Evolutionary conservation across 2,329 filamentous ascomycete species (phyloP).

Genomic region (Colletotrichum destructivum): DNA sequence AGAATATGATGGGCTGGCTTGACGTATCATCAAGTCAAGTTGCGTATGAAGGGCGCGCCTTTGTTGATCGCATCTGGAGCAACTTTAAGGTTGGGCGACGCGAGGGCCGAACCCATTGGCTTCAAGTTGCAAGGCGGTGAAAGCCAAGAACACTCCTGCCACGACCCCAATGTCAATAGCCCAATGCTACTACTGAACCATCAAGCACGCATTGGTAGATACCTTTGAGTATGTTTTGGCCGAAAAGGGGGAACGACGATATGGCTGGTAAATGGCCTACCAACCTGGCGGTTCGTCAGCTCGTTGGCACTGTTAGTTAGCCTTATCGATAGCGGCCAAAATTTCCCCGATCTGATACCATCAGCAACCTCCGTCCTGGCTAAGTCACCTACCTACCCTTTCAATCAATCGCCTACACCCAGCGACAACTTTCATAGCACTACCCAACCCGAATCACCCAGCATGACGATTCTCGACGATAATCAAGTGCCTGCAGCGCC

Average conservation of each 20-base stretch:
- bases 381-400: background rate
- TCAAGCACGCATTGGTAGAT: too few relatives aligned
- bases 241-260: background rate
- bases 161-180: too few relatives aligned
- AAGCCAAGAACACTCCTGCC: background rate
- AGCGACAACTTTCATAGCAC: slow-evolving; percentile 12
- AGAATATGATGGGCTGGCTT: background rate
- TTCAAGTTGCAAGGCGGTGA: background rate
- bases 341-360: slow-evolving; percentile 28
- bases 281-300: background rate
- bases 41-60: slow-evolving; percentile 28
- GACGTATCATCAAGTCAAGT: background rate
- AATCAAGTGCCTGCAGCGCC: background rate
- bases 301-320: background rate
- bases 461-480: slow-evolving; percentile 15
- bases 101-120: background rate
- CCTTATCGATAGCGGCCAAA: slow-evolving; percentile 41
- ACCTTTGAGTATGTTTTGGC: too few relatives aligned
- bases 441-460: slow-evolving; percentile 3
- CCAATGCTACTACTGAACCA: too few relatives aligned
- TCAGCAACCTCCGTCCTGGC: slow-evolving; percentile 1
- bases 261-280: background rate
- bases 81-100: background rate
- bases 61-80: background rate
- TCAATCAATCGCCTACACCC: slow-evolving; percentile 1